Base-by-base conservation (phyloP, 352 stramenopile genomes). In the Halophytophthora batemanensis region DNA sequence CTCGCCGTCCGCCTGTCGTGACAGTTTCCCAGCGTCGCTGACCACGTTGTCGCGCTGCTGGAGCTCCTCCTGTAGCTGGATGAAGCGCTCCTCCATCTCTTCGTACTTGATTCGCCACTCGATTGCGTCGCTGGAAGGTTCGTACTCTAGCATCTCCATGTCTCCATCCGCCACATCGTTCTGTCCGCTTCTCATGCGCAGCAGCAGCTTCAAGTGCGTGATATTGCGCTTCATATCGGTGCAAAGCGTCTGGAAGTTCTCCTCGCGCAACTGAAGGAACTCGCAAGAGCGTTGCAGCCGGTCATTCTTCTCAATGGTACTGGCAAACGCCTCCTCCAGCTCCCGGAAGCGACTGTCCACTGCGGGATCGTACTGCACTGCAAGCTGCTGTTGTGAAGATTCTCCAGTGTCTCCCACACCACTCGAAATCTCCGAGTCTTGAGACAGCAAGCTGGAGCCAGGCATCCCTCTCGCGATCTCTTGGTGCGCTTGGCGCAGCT, bases 91-190 rank as follows among this genome's bases (percentile, higher is more conserved):
- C 48, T 90, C 73, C 31, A 90, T 60, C 43, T 93, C 77, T 59
- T 93, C 83, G 45, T 85, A 90, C 54, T 90, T 93, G 52, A 90
- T 74, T 15, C 81, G 66, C 83, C 81, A 93, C 51, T 90, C 81
- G 40, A 93, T 86, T 17, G 83, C 78, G 56, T 91, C 81, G 12
- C 69, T 59, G 22, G 78, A 82, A 19, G 81, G 82, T 17, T 82
- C 59, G 48, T 90, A 87, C 5, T 88, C 71, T 21, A 54, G 43
- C 11, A 50, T 35, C 6, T 64, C 76, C 18, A 49, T 45, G 3
- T 50, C 47, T 11, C 64, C 56, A 22, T 4, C 15, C 3, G 33
- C 6, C 25, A 31, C 4, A 10, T 8, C 25, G 4, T 8, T 22
- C 10, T 21, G 25, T 5, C 42, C 31, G 21, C 56, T 50, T 45